Evolutionary conservation across 148 eudicot genomes (phyloP), one percentile per base, ranked within the genome.

Genomic region (Cornus controversa): DNA sequence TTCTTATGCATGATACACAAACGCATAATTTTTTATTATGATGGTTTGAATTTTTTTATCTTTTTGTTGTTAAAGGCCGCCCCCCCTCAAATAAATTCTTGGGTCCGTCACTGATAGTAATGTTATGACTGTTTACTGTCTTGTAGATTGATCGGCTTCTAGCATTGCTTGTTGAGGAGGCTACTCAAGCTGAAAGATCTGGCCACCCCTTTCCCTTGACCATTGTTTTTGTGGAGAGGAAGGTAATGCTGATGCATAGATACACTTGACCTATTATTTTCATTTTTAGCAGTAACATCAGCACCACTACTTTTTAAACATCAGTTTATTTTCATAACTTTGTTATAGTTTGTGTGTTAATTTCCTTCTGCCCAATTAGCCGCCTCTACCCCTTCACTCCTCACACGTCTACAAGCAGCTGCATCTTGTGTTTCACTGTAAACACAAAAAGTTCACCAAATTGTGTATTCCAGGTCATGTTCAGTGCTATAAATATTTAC

Each of bases 141-240:
- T 72, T 85, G 67, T 74, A 87, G 90, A 80, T 82, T 74, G 87
- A 87, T 76, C 84, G 79, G 37, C 90, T 87, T 25, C 75, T 87
- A 47, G 75, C 80, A 31, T 47, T 87, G 82, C 88, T 87, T 76
- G 87, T 87, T 79, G 88, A 81, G 80, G 86, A 81, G 53, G 82
- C 84, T 83, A 68, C 84, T 67, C 84, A 79, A 40, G 78, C 86
- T 76, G 86, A 87, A 82, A 82, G 75, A 54, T 80, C 76, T 67
- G 82, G 90, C 40, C 83, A 81, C 31, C 77, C 78, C 18, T 80
- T 85, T 78, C 87, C 90, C 71, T 79, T 87, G 81, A 85, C 88
- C 70, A 87, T 87, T 74, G 90, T 87, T 26, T 87, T 87, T 83
- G 90, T 87, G 64, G 90, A 87, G 82, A 79, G 90, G 66, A 87